Percentiles rank a stretch among this genome's conserved stretches.
Conservation (phyloP, 2,329 filamentous ascomycete species). For the Pseudogymnoascus pannorum region DNA sequence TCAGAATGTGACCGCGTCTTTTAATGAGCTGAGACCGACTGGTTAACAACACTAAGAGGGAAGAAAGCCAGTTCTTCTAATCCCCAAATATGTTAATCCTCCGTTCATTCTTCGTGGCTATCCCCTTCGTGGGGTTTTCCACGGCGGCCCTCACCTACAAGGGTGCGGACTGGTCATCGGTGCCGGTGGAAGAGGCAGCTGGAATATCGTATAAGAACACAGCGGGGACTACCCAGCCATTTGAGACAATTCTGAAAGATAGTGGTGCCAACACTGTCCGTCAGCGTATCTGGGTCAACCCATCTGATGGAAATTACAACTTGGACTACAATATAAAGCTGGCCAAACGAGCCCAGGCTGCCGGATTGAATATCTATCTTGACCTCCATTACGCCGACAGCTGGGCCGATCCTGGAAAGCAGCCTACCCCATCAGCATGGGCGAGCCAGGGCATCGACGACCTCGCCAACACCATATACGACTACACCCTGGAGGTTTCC, state of each 20-base stretch:
- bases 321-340: conserved; percentile 63
- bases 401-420: conserved; percentile 56
- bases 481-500: conserved; percentile 57
- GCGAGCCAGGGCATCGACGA: conserved; percentile 46
- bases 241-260: conserved; percentile 55
- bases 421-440: conserved; percentile 56
- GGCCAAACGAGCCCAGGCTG: conserved; percentile 56
- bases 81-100: background rate
- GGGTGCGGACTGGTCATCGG: conserved; percentile 65
- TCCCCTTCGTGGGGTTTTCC: conserved; percentile 1
- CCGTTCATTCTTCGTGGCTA: background rate
- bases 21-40: background rate
- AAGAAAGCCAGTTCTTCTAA: background rate
- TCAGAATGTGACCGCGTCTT: background rate
- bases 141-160: conserved; percentile 46
- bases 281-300: conserved; percentile 66
- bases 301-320: conserved; percentile 56
- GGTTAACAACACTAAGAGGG: background rate
- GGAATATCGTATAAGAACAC: conserved; percentile 55
- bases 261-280: conserved; percentile 63
- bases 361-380: conserved; percentile 50
- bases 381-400: conserved; percentile 63
- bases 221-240: conserved; percentile 42
- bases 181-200: conserved; percentile 52
- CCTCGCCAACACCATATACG: conserved; percentile 56